Base-by-base conservation (phyloP, 1,139 yeast genomes). In the Debaryomyces sp. region DNA sequence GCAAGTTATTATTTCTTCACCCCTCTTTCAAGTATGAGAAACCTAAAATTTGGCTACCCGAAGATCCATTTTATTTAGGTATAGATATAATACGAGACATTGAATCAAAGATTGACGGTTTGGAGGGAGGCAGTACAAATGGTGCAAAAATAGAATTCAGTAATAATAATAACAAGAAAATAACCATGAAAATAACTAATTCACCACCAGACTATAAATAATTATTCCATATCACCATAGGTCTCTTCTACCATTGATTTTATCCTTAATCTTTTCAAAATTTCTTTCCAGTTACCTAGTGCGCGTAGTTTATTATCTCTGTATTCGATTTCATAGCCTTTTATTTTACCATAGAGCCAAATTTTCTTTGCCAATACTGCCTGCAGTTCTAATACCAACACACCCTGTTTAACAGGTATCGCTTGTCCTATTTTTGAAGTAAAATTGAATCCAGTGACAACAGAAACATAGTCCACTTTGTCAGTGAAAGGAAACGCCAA, bases 161-260 rank as follows among this genome's bases (percentile, higher is more conserved):
- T 3, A 55, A 54, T 26, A 41, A n/a, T n/a, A n/a, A 51, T 4
- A 60, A 58, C 23, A 42, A 44, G 4, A 45, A 46, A 17, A 50
- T 65, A 41, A 54, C 54, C 13, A 50, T 71, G 3, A 51, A 50
- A 2, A 54, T 73, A 3, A 55, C 67, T 2, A 66, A 62, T 44
- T 75, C 75, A 1, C 77, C 77, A 4, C 76, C 77, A 2, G 76
- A 68, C 51, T 67, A 58, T 46, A 70, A 68, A 50, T 70, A 52
- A 18, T 15, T 18, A 43, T 12, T 33, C 6, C 13, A 13, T 13
- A 29, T 29, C 27, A 13, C 43, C 43, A 30, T 41, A 41, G 23
- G 12, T 44, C 12, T 5, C 41, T 45, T 64, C 63, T 30, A 71
- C 53, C 27, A 66, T 54, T 6, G 50, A 33, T 36, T 61, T 62